Conservation (phyloP, 352 stramenopile genomes). For the Phytophthora sp. region DNA sequence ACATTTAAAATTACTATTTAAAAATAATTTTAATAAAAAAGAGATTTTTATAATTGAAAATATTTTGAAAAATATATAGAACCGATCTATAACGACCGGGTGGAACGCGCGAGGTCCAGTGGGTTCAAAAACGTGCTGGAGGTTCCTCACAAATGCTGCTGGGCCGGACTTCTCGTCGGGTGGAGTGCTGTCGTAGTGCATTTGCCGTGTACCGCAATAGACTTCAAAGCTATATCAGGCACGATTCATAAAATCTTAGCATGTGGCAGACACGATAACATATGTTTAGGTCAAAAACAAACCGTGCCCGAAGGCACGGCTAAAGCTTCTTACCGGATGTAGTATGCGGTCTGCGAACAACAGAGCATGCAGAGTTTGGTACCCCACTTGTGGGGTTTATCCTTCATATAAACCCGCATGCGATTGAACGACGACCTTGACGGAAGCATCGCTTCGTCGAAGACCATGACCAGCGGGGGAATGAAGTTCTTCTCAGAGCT, state of each 20-base stretch:
- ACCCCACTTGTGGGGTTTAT: background rate
- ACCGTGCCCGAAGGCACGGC: too few relatives aligned
- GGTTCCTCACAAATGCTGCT: background rate
- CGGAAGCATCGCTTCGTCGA: background rate
- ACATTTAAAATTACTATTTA: too few relatives aligned
- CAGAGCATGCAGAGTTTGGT: background rate
- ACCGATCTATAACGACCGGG: conserved; percentile 4
- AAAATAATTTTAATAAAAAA: too few relatives aligned
- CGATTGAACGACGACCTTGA: background rate
- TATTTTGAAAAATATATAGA: too few relatives aligned
- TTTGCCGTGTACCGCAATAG: background rate
- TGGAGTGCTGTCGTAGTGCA: background rate
- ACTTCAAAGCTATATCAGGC: background rate
- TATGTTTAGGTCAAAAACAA: too few relatives aligned
- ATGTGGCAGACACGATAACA: too few relatives aligned
- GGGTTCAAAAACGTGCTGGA: too few relatives aligned
- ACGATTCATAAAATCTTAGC: too few relatives aligned
- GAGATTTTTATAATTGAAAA: too few relatives aligned
- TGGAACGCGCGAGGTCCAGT: background rate
- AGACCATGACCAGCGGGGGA: too few relatives aligned
- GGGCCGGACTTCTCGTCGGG: background rate
- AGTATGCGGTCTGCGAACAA: background rate
- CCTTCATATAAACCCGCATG: background rate
- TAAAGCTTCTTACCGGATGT: background rate
- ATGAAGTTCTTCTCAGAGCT: too few relatives aligned